phyloP scores from a whole-genome alignment of 164 flowering plant genomes.

The Sedum album region DNA sequence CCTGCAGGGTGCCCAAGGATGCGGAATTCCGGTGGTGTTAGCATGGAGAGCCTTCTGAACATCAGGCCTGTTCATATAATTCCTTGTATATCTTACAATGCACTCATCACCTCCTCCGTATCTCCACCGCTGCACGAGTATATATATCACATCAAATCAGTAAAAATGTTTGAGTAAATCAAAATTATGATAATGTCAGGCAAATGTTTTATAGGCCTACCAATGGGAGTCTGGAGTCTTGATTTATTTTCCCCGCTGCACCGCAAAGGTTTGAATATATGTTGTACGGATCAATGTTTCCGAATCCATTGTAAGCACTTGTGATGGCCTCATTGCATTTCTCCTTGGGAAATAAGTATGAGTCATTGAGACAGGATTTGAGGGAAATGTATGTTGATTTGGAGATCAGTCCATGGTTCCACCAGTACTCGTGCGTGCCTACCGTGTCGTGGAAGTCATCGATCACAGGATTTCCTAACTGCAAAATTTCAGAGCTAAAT shows the following conservation, averaged over 20 bases:
- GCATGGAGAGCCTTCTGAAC: too few relatives aligned
- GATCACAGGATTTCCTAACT: conserved; percentile 27
- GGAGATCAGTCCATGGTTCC: too few relatives aligned
- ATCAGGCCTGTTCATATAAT: conserved; percentile 19
- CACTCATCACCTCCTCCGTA: conserved; percentile 25
- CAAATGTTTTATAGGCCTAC: conserved; percentile 2
- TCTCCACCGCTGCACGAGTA: too few relatives aligned
- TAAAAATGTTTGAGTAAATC: too few relatives aligned
- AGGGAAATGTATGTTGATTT: conserved; percentile 17
- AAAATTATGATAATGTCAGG: too few relatives aligned
- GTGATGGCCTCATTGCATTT: conserved; percentile 14
- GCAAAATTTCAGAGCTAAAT: not conserved
- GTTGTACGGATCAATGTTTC: conserved; percentile 24
- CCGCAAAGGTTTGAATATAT: conserved; percentile 16
- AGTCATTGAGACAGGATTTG: conserved; percentile 8
- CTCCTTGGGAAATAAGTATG: conserved; percentile 13
- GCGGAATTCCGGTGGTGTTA: conserved; percentile 12
- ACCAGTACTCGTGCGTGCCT: too few relatives aligned
- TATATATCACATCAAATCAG: not conserved
- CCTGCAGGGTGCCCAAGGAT: conserved; percentile 31
- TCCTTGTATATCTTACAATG: conserved; percentile 14
- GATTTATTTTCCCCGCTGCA: not conserved
- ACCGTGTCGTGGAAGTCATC: conserved; percentile 22
- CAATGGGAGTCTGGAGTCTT: conserved; percentile 6
- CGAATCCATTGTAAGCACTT: conserved; percentile 12